Conservation (phyloP, 1,139 yeast species). For the Scheffersomyces stambukii region DNA sequence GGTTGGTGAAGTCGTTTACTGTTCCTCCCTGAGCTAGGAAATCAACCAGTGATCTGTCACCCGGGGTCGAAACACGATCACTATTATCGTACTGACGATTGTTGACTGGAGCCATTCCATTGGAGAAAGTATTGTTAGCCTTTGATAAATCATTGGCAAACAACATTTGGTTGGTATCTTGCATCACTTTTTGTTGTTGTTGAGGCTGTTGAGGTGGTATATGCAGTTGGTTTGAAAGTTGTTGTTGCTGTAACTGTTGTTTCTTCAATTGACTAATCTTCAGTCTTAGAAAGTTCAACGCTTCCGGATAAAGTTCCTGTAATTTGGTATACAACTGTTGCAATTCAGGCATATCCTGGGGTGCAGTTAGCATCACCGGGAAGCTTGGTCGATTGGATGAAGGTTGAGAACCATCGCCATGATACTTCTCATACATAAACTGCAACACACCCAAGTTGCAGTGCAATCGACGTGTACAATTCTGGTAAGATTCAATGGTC, state of each 20-base stretch:
- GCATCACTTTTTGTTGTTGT: too few species aligned
- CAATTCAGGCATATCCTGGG: conserved; percentile 54
- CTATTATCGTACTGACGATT: too few species aligned
- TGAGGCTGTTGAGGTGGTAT: conserved; percentile 5
- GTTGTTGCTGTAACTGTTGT: conserved; percentile 11
- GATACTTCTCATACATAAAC: conserved; percentile 49
- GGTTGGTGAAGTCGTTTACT: conserved; percentile 3
- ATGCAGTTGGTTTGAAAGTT: conserved; percentile 5
- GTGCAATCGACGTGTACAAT: conserved; percentile 49
- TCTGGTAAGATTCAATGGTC: conserved; percentile 46
- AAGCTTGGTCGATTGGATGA: conserved; percentile 32
- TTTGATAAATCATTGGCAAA: too few species aligned
- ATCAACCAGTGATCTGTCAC: too few species aligned
- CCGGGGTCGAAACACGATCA: too few species aligned
- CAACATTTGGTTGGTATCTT: too few species aligned
- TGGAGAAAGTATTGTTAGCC: too few species aligned
- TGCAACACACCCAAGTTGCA: conserved; percentile 52
- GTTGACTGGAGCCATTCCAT: too few species aligned
- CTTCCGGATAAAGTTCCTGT: conserved; percentile 54
- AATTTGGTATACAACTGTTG: conserved; percentile 42
- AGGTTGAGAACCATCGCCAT: conserved; percentile 24
- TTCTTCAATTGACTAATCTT: conserved; percentile 43
- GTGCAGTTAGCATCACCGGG: conserved; percentile 52
- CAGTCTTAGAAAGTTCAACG: conserved; percentile 44
- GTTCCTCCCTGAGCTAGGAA: too few species aligned